Base-by-base conservation (phyloP, 2,329 filamentous ascomycete species). In the Delphinella strobiligena region DNA sequence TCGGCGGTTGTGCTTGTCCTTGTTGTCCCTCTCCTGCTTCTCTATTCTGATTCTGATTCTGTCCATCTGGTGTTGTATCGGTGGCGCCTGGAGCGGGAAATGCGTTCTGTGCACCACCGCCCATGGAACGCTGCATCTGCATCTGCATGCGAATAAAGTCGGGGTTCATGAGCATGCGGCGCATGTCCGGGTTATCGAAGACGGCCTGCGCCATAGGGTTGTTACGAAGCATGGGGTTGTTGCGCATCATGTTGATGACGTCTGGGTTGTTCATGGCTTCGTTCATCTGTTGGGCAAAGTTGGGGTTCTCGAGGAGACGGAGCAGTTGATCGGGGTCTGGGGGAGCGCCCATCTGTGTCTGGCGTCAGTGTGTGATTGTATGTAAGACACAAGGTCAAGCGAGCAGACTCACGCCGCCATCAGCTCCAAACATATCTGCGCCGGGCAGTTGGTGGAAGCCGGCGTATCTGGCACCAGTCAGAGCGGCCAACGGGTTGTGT, bases 241-340 rank as follows among this genome's bases (percentile, higher is more conserved):
- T 62, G 42, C 63, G 56, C 51, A 71, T 84, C 74, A 93, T 85
- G 55, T 96, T 86, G 56, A 96, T 75, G 51, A 98, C 82, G 14
- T 80, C 75, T n/a, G 91, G 89, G 62, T 96, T 96, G 61, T 88
- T 84, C 59, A 98, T 81, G 27, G 88, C 86, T 62, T 95, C 89
- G 61, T 91, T 93, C 75, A 98, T 83, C 40, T 80, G 80, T 49
- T 86, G 81, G 47, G 84, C 77, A 41, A 93, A 80, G 55, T 85
- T 81, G 16, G 91, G 91, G 55, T 96, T 86, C 46, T 83, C 78
- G 53, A 98, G 78, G 76, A 95, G 82, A 47, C 78, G 74, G 41
- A 86, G 74, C 58, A 98, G 75, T 43, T 82, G 73, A 42, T 95
- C 88, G 44, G 86, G 76, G 55, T 78, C 76, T 55, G 75, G 86